phyloP scores from a whole-genome alignment of 495 filamentous ascomycete species.

The Penicillium ucsense region DNA sequence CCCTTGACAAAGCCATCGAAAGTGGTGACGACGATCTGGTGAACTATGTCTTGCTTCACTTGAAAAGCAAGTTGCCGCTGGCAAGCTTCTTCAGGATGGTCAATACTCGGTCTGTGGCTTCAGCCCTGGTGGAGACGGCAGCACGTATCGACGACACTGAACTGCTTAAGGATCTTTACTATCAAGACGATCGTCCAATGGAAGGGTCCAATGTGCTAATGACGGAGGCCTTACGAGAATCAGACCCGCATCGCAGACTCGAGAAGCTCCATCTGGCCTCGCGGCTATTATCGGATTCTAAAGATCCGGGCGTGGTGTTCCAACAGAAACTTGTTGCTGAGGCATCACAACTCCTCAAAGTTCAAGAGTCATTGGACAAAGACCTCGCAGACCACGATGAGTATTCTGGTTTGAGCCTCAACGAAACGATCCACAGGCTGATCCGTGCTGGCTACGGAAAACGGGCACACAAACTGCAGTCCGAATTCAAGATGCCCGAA shows the following conservation, averaged over 20 bases:
- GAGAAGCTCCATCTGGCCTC: slow-evolving; percentile 83
- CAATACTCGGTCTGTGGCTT: slow-evolving; percentile 76
- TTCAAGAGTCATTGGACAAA: slow-evolving; percentile 76
- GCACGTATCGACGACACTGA: slow-evolving; percentile 69
- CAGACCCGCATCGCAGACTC: slow-evolving; percentile 47
- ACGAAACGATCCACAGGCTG: slow-evolving; percentile 83
- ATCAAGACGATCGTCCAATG: slow-evolving; percentile 87
- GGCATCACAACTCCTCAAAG: slow-evolving; percentile 63
- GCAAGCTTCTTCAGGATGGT: slow-evolving; percentile 90
- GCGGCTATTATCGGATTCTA: slow-evolving; percentile 73
- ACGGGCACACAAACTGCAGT: slow-evolving; percentile 73
- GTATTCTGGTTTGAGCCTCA: slow-evolving; percentile 74
- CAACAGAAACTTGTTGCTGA: slow-evolving; percentile 72
- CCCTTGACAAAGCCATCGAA: slow-evolving; percentile 93
- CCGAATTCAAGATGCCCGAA: slow-evolving; percentile 87
- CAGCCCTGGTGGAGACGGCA: slow-evolving; percentile 78
- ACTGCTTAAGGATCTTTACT: slow-evolving; percentile 89
- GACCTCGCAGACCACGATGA: slow-evolving; percentile 57
- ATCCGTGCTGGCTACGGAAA: slow-evolving; percentile 65
- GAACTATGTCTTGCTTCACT: slow-evolving; percentile 75
- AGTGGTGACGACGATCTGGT: slow-evolving; percentile 91
- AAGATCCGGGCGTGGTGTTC: slow-evolving; percentile 56
- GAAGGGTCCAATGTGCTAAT: slow-evolving; percentile 85
- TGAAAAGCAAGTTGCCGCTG: slow-evolving; percentile 85
- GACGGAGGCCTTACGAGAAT: slow-evolving; percentile 63